Conservation (phyloP, 1,139 yeast genomes). For the Candida labiduridarum region DNA sequence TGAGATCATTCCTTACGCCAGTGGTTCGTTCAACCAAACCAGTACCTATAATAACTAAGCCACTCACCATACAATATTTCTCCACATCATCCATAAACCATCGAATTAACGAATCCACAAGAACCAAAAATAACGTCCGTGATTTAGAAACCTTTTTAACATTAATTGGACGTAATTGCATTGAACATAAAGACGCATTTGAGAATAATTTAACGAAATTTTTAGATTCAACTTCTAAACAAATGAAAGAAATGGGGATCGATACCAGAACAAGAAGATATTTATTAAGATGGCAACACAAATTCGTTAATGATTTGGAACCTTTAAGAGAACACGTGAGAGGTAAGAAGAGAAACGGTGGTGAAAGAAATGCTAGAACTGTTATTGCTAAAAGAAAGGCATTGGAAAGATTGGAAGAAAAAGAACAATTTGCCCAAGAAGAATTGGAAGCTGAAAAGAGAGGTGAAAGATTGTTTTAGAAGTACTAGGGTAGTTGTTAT, state of each 20-base stretch:
- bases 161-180: slow-evolving; percentile 73
- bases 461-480: slow-evolving; percentile 32
- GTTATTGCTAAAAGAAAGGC: slow-evolving; percentile 70
- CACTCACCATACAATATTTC: slow-evolving; percentile 9
- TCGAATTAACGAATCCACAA: slow-evolving; percentile 41
- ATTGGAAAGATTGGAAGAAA: slow-evolving; percentile 52
- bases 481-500: background rate
- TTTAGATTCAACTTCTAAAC: slow-evolving; percentile 54
- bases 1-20: slow-evolving; percentile 10
- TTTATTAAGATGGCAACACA: slow-evolving; percentile 53
- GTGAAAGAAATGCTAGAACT: slow-evolving; percentile 79
- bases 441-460: slow-evolving; percentile 33
- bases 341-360: slow-evolving; percentile 84
- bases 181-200: slow-evolving; percentile 69
- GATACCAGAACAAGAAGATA: slow-evolving; percentile 73
- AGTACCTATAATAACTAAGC: background rate
- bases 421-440: slow-evolving; percentile 30
- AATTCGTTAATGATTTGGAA: slow-evolving; percentile 57
- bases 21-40: background rate
- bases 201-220: slow-evolving; percentile 74
- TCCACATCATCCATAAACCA: slow-evolving; percentile 20
- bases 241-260: slow-evolving; percentile 78
- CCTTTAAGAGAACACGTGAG: slow-evolving; percentile 59
- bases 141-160: slow-evolving; percentile 73
- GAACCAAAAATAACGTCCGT: slow-evolving; percentile 59